Evolutionary conservation across 1,139 yeast species (phyloP).

Genomic region (Nakaseomyces delphensis): DNA sequence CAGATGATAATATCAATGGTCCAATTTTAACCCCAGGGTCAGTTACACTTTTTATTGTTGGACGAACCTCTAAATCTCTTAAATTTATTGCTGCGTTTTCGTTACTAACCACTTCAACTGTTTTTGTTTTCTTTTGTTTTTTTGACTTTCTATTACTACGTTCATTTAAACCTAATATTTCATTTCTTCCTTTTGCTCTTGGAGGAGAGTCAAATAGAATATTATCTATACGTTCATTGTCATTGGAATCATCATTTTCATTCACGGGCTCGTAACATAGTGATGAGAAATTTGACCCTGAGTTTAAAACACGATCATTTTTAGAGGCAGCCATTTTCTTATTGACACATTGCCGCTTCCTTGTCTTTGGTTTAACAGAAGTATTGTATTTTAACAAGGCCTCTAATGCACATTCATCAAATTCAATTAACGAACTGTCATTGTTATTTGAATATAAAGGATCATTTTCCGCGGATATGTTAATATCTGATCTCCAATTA

Average conservation of each 20-base stretch:
- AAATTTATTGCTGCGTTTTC: background rate
- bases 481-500: background rate
- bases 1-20: background rate
- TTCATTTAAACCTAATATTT: background rate
- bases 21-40: slow-evolving; percentile 4
- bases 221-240: background rate
- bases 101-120: background rate
- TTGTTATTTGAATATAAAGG: background rate
- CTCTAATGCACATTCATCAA: slow-evolving; percentile 3
- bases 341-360: background rate
- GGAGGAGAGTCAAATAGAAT: background rate
- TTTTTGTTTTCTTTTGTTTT: background rate
- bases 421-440: slow-evolving; percentile 1
- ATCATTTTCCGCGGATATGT: background rate
- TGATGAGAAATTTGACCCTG: background rate
- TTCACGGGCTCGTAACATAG: background rate
- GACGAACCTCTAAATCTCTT: slow-evolving; percentile 3
- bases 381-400: background rate
- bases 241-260: background rate
- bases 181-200: background rate
- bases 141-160: background rate
- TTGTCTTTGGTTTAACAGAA: background rate
- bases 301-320: background rate
- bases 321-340: background rate
- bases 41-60: background rate